Evolutionary conservation across 2,329 filamentous ascomycete species (phyloP), one percentile per base, ranked within the genome.

Genomic region (Didymella arachidicola): DNA sequence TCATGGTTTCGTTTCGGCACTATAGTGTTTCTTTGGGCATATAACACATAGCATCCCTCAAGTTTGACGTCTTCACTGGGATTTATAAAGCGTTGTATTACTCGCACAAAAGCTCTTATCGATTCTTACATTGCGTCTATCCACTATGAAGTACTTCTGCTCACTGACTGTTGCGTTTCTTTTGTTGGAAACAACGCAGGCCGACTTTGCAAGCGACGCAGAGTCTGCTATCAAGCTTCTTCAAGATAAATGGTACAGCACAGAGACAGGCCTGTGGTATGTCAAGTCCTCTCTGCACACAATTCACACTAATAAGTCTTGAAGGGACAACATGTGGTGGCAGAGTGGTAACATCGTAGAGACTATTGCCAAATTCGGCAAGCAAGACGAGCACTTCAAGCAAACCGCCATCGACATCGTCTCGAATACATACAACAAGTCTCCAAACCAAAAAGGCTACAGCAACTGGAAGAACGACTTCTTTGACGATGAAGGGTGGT

Each of bases 401-500:
- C 59, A 53, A 30, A 64, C 69, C 11, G 74, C 72, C 14, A 57
- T 62, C 10, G 60, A 71, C 39, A 74, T 76, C 30, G 57, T 75
- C 27, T 67, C 68, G 50, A 77, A 72, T 54, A 77, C 74, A 16
- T 74, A 72, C 50, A 59, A 65, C 30, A 76, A 76, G 46, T 71
- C 72, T 0, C 59, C 62, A 11, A 70, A 73, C 18, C 66, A 67
- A 38, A 57, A 64, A 11, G 69, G 67, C 12, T 66, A 63, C 29
- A 69, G 58, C 0, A 59, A 62, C 19, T 86, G 84, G 67, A 71
- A 82, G 54, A 84, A 86, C 59, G 79, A 81, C 7, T 86, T 76
- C 58, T 86, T 85, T 62, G 86, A 88, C 61, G 86, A 88, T 65
- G 83, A 85, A 68, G 81, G 84, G n/a, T 88, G 86, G 86, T 88